Evolutionary conservation across 768 basidiomycete genomes (phyloP).

Genomic region (Leccinum subtestaceum): DNA sequence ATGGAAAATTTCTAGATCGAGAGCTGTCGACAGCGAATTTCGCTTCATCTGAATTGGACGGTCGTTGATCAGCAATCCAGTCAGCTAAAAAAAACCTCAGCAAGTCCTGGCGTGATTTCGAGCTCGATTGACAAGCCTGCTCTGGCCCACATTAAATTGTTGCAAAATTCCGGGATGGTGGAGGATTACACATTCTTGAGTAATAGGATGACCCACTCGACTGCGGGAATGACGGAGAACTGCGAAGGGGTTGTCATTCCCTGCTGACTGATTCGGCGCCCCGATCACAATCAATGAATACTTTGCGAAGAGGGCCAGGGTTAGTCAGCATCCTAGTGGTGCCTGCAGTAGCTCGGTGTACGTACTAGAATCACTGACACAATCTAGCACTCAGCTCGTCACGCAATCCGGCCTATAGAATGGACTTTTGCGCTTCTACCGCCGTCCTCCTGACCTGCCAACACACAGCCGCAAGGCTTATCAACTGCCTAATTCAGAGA

Average conservation of each 20-base stretch:
- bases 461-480: not conserved
- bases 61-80: not conserved
- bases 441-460: not conserved
- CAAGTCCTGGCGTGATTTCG: not conserved
- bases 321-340: too few relatives aligned
- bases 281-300: not conserved
- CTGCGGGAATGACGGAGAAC: not conserved
- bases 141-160: not conserved
- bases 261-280: not conserved
- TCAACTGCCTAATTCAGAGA: not conserved
- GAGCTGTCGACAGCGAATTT: not conserved
- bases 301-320: not conserved
- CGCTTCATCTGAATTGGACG: not conserved
- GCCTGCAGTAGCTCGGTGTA: not conserved
- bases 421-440: not conserved
- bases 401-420: not conserved
- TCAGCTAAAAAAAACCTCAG: not conserved
- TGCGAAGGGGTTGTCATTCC: not conserved
- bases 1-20: not conserved
- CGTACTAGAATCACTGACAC: not conserved
- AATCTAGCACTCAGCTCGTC: not conserved
- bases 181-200: not conserved
- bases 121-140: not conserved
- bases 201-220: not conserved
- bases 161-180: not conserved